Evolutionary conservation across 495 filamentous ascomycete genomes (phyloP).

Genomic region (Stereocaulon alpinum): DNA sequence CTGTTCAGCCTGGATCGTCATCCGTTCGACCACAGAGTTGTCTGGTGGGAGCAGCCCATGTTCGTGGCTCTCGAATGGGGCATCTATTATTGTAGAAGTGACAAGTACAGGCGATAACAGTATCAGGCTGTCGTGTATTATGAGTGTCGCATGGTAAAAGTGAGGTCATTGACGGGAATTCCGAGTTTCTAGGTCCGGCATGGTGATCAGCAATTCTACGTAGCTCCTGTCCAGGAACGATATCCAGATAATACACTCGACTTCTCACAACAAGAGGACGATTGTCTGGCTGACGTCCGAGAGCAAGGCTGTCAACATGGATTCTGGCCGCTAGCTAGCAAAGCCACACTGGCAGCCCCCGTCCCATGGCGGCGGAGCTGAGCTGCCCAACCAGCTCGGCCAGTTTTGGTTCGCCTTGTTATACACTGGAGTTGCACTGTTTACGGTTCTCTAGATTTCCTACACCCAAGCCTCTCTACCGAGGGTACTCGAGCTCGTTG

Average conservation of each 20-base stretch:
- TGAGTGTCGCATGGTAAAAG: background rate
- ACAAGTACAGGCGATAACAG: background rate
- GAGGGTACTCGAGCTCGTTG: too few species aligned
- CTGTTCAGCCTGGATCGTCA: background rate
- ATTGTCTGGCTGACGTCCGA: background rate
- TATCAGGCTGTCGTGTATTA: background rate
- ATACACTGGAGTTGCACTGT: background rate
- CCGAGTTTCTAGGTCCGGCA: background rate
- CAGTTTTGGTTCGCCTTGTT: background rate
- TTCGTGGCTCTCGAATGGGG: background rate
- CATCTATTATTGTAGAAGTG: background rate
- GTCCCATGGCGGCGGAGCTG: background rate
- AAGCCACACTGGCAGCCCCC: background rate
- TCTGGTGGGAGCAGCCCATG: background rate
- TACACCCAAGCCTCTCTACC: background rate
- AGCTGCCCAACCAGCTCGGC: background rate
- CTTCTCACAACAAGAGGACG: background rate
- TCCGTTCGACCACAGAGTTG: background rate
- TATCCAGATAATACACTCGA: too few species aligned
- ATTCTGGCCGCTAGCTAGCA: background rate
- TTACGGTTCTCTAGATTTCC: background rate
- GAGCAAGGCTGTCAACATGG: background rate
- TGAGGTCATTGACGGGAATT: constrained; percentile 5
- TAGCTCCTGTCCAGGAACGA: background rate
- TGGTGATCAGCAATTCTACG: background rate